These are phyloP conservation scores for Neonothopanus nambi DNA, from an alignment of 1,284 basidiomycete species.

Conservation along the genomic window DNA sequence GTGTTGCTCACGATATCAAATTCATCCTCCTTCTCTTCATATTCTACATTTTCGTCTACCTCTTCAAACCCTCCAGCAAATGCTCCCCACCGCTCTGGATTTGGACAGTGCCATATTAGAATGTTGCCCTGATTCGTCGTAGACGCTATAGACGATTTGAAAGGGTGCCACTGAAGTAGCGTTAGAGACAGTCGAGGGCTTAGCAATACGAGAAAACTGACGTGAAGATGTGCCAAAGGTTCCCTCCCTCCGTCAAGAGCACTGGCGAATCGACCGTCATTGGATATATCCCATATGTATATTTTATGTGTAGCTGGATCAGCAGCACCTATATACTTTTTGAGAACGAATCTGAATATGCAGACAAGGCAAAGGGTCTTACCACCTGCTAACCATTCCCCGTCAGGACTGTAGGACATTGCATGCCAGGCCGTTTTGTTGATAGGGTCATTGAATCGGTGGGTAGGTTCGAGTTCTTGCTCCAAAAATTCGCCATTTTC, in stretches of 20 bases:
- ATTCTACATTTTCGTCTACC: slow-evolving; percentile 96
- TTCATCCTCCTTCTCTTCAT: slow-evolving; percentile 95
- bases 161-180: slow-evolving; percentile 85
- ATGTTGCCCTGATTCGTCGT: slow-evolving; percentile 77
- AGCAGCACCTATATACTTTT: slow-evolving; percentile 66
- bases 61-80: slow-evolving; percentile 99
- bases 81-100: slow-evolving; percentile 91
- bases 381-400: slow-evolving; percentile 95
- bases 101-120: slow-evolving; percentile 77
- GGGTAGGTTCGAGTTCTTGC: slow-evolving; percentile 74
- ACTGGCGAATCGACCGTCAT: slow-evolving; percentile 85
- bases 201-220: slow-evolving; percentile 38
- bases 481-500: slow-evolving; percentile 49
- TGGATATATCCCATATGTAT: slow-evolving; percentile 94
- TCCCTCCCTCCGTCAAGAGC: slow-evolving; percentile 95
- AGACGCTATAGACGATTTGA: slow-evolving; percentile 81
- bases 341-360: not conserved
- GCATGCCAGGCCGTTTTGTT: slow-evolving; percentile 78
- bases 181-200: not conserved
- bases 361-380: slow-evolving; percentile 16
- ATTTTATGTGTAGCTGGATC: slow-evolving; percentile 94
- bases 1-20: slow-evolving; percentile 83
- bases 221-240: slow-evolving; percentile 83
- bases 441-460: slow-evolving; percentile 92
- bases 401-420: slow-evolving; percentile 81